Percentiles rank a stretch among this genome's conserved stretches.
Conservation (phyloP, 805 yeast species). For the Sugiyamaella smithiae region DNA sequence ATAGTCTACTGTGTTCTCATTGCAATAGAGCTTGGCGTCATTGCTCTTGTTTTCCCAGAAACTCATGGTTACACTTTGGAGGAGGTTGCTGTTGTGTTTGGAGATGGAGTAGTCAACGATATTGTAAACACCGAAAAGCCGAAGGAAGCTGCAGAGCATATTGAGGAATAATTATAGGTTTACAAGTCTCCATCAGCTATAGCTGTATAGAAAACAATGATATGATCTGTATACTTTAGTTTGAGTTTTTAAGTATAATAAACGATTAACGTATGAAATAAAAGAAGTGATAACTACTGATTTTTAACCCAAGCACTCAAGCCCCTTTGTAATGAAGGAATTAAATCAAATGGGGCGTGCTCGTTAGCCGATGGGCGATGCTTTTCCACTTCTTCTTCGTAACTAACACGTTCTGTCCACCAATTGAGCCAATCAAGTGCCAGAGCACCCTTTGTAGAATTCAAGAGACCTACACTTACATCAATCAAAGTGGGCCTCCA, state of each 20-base stretch:
- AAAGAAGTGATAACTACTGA: no score
- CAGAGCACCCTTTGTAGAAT: neutral
- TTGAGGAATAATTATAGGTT: neutral
- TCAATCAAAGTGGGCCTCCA: neutral
- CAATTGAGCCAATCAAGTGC: constrained; percentile 4
- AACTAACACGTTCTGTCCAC: constrained; percentile 5
- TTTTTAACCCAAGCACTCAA: neutral
- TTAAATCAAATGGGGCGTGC: neutral
- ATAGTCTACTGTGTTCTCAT: constrained; percentile 32
- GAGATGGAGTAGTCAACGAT: constrained; percentile 25
- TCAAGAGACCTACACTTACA: neutral
- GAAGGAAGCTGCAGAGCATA: neutral
- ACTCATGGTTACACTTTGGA: constrained; percentile 44
- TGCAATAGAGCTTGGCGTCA: constrained; percentile 31
- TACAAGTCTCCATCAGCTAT: no score
- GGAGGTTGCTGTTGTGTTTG: constrained; percentile 44
- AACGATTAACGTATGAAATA: no score
- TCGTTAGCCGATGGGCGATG: neutral
- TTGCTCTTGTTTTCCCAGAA: constrained; percentile 40
- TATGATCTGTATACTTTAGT: no score
- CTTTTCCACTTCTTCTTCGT: neutral
- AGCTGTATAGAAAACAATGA: no score
- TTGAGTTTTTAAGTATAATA: no score
- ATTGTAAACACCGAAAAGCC: neutral
- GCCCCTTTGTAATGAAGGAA: neutral